These are phyloP conservation scores for Penstemon barbatus DNA, from an alignment of 257 asterid genomes.

Conservation along the genomic window DNA sequence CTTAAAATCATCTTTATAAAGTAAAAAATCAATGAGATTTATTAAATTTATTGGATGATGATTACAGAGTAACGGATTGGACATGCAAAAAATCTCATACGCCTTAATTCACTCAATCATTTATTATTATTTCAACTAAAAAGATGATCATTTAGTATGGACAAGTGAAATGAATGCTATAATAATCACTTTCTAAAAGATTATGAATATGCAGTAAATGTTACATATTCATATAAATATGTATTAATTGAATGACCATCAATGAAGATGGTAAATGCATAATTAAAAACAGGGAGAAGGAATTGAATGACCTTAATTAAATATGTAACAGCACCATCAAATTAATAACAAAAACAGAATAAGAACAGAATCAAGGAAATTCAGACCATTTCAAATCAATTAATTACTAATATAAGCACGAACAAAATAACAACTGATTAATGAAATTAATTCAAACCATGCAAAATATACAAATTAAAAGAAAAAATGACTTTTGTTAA, in stretches of 20 bases:
- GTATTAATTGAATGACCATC: conserved; percentile 20
- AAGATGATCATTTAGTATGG: no score
- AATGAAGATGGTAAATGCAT: not conserved
- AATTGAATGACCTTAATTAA: not conserved
- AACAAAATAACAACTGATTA: no score
- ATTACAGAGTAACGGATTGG: not conserved
- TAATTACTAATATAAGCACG: no score
- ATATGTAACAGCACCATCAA: not conserved
- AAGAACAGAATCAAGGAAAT: not conserved
- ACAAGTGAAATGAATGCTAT: conserved; percentile 1
- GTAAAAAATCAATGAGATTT: not conserved
- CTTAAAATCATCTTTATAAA: no score
- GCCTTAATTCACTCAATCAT: conserved; percentile 28
- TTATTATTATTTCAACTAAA: not conserved
- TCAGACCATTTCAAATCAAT: no score
- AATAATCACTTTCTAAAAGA: not conserved
- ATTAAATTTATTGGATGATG: not conserved
- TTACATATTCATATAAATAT: not conserved
- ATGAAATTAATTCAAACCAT: no score
- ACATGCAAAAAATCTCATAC: conserved; percentile 13
- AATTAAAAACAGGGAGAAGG: not conserved
- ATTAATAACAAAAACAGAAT: not conserved
- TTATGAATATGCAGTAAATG: conserved; percentile 25
- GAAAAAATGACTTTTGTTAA: no score
- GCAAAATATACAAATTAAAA: no score